phyloP scores from a whole-genome alignment of 2,329 filamentous ascomycete genomes.

The Fonsecaea multimorphosa region DNA sequence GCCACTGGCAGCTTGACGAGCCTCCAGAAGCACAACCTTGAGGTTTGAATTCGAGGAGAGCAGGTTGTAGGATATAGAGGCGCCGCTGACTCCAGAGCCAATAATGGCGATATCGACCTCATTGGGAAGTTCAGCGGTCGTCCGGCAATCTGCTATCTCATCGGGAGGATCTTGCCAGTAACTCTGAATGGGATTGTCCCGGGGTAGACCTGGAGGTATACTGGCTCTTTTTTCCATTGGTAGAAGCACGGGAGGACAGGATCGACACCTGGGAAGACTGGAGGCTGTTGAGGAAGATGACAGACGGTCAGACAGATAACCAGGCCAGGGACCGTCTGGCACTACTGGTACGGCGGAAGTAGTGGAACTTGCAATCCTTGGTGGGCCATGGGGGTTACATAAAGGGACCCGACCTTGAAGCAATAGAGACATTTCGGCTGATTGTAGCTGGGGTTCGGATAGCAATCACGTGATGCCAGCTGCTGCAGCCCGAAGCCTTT shows the following conservation, averaged over 20 bases:
- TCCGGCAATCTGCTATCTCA: slow-evolving; percentile 38
- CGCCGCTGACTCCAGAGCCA: slow-evolving; percentile 50
- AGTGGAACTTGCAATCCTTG: not conserved
- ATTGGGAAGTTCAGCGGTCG: slow-evolving; percentile 38
- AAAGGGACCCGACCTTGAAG: not conserved
- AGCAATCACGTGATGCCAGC: not conserved
- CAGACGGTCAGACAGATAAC: slow-evolving; percentile 4
- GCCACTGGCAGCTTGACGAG: slow-evolving; percentile 47
- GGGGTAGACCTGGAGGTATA: slow-evolving; percentile 44
- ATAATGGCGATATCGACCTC: slow-evolving; percentile 46
- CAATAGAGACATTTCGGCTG: slow-evolving; percentile 1
- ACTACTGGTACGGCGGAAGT: not conserved
- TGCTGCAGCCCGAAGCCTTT: not conserved
- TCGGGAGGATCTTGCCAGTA: slow-evolving; percentile 45
- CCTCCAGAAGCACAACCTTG: slow-evolving; percentile 50
- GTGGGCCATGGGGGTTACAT: too few relatives aligned
- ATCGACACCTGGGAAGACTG: not conserved
- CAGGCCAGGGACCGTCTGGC: not conserved
- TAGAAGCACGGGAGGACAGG: not conserved
- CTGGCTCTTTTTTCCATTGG: slow-evolving; percentile 29
- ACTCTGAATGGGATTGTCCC: slow-evolving; percentile 45
- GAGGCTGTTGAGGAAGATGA: not conserved
- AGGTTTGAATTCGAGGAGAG: slow-evolving; percentile 37
- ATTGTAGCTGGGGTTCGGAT: not conserved
- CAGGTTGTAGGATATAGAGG: slow-evolving; percentile 44